Base-by-base conservation (phyloP, 2,329 filamentous ascomycete species). In the Aureobasidium sp. region DNA sequence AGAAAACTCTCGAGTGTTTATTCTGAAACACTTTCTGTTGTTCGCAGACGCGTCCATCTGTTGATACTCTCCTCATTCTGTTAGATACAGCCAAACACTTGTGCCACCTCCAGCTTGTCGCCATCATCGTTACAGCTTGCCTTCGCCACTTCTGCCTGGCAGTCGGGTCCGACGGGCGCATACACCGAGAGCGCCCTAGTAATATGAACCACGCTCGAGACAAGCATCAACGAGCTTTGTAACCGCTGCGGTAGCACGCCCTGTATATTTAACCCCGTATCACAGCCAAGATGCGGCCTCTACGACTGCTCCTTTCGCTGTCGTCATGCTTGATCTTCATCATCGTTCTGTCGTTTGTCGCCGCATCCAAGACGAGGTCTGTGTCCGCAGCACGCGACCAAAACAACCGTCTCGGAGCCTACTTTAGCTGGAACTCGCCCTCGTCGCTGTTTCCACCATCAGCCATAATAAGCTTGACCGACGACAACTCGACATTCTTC, bases 401-500 rank as follows among this genome's bases (percentile, higher is more conserved):
- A 35, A 68, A 71, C 42, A 70, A 72, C 49, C 69, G 72, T 48
- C 66, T 70, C 65, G 68, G 66, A 62, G 69, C 78, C 35, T 71
- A 77, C 64, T 80, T 79, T 68, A 78, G 76, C 63, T 80, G 79
- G 72, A 75, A 76, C n/a, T 75, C 76, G 11, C 79, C 92, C 0
- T 90, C 92, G 66, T 91, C 90, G 22, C 85, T 99, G 24, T 99
- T 99, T 72, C 92, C 93, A 5, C 92, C 92, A 3, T 96, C 94
- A 66, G 94, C 94, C 52, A 89, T 95, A 69, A 97, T 99, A 72
- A 96, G 90, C 74, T 82, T 99, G 64, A 96, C 92, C 70, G 91
- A 97, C 75, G 94, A 99, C 76, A 99, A 99, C 75, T 96, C 91
- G 67, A 99, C 94, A 14, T 96, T 95, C 68, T 99, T 99, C 77